phyloP scores from a whole-genome alignment of 2,329 filamentous ascomycete genomes.

The Exophiala dermatitidis region DNA sequence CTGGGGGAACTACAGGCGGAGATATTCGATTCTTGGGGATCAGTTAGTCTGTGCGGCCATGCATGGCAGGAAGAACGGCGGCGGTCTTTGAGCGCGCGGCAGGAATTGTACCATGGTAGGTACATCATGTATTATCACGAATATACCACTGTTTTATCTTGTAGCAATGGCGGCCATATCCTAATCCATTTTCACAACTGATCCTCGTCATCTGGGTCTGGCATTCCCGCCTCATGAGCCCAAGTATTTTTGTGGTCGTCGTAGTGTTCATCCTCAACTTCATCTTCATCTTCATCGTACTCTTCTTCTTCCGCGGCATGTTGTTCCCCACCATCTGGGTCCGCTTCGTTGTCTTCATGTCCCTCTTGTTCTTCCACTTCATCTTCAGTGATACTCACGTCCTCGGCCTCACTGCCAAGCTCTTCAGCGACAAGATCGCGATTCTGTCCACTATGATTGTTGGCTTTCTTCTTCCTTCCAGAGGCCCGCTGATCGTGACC shows the following conservation, averaged over 20 bases:
- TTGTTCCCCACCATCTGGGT: conserved; percentile 12
- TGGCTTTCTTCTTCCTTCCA: conserved; percentile 29
- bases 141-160: background rate
- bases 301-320: conserved; percentile 9
- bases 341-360: conserved; percentile 12
- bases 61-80: too few relatives aligned
- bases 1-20: too few relatives aligned
- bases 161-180: background rate
- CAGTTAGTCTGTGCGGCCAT: too few relatives aligned
- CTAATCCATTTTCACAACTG: conserved; percentile 7
- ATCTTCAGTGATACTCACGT: conserved; percentile 29
- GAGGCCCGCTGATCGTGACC: conserved; percentile 27
- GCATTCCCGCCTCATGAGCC: conserved; percentile 8
- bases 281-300: background rate
- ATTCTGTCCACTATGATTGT: too few relatives aligned
- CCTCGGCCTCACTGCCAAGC: conserved; percentile 40
- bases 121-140: background rate
- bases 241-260: conserved; percentile 4
- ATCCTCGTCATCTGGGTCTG: conserved; percentile 20
- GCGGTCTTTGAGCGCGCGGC: too few relatives aligned
- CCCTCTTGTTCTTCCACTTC: conserved; percentile 20
- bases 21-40: too few relatives aligned
- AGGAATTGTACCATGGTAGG: too few relatives aligned
- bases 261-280: background rate
- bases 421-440: conserved; percentile 37